Percentiles rank a stretch among this genome's conserved stretches.
Evolutionary conservation across 768 basidiomycete species (phyloP).

Genomic region (Kwoniella sp.): DNA sequence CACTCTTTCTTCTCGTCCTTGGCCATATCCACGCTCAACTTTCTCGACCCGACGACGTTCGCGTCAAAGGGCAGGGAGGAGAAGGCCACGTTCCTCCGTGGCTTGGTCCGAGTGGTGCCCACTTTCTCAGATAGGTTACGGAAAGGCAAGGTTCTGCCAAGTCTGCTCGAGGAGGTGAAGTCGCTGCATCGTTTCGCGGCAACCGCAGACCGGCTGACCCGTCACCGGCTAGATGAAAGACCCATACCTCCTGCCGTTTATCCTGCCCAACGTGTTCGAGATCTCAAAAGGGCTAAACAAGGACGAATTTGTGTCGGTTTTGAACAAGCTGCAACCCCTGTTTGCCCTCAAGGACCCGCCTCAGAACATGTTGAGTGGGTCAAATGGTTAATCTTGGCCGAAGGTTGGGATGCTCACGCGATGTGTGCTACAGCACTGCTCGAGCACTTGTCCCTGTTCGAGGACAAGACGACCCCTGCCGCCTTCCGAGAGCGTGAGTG

Average conservation of each 20-base stretch:
- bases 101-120: slow-evolving; percentile 70
- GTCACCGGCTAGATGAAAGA: slow-evolving; percentile 61
- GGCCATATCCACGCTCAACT: slow-evolving; percentile 91
- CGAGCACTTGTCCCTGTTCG: slow-evolving; percentile 80
- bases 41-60: slow-evolving; percentile 91
- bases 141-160: slow-evolving; percentile 82
- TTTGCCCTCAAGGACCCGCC: slow-evolving; percentile 91
- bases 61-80: slow-evolving; percentile 90
- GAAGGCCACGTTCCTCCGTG: slow-evolving; percentile 94
- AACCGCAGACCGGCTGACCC: background rate
- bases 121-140: slow-evolving; percentile 82
- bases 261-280: slow-evolving; percentile 89
- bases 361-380: slow-evolving; percentile 78
- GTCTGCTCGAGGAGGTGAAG: slow-evolving; percentile 88
- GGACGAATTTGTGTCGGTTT: slow-evolving; percentile 73
- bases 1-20: slow-evolving; percentile 92
- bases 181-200: background rate
- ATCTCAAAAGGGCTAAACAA: slow-evolving; percentile 75
- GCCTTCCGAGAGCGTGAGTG: slow-evolving; percentile 82
- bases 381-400: background rate
- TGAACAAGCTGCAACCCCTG: slow-evolving; percentile 83
- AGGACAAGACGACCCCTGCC: slow-evolving; percentile 78
- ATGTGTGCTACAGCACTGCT: slow-evolving; percentile 56
- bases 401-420: background rate
- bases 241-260: slow-evolving; percentile 82